Evolutionary conservation across 2,329 filamentous ascomycete genomes (phyloP).

Genomic region (Rachicladosporium sp.): DNA sequence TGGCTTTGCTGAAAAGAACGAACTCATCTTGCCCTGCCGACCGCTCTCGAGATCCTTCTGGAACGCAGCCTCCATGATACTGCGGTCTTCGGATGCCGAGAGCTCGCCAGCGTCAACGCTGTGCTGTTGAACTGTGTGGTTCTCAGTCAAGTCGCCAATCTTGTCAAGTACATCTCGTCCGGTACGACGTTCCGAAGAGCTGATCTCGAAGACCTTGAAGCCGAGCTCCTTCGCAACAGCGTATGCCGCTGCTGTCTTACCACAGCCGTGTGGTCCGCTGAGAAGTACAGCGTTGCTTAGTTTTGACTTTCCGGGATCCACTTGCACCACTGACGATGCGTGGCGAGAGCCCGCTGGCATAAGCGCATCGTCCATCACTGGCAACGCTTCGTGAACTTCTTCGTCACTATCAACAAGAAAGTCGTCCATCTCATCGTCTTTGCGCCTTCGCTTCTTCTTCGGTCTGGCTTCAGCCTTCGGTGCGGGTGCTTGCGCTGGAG

Average conservation of each 20-base stretch:
- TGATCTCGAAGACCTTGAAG: conserved; percentile 93
- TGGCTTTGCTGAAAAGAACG: conserved; percentile 58
- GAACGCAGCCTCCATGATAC: conserved; percentile 32
- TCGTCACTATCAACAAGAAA: conserved; percentile 74
- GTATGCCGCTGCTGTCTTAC: conserved; percentile 86
- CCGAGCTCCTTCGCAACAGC: conserved; percentile 83
- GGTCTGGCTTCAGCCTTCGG: conserved; percentile 20
- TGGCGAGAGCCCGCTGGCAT: too few relatives aligned
- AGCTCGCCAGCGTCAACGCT: conserved; percentile 12
- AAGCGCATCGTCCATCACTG: too few relatives aligned
- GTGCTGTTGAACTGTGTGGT: conserved; percentile 66
- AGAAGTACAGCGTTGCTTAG: conserved; percentile 70
- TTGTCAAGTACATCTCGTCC: conserved; percentile 84
- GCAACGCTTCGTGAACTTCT: conserved; percentile 54
- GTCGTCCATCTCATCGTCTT: conserved; percentile 56
- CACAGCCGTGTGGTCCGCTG: conserved; percentile 79
- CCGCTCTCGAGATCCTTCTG: conserved; percentile 50
- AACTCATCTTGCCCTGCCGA: conserved; percentile 65
- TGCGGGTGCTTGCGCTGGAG: conserved; percentile 13
- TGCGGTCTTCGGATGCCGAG: conserved; percentile 24
- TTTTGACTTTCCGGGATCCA: conserved; percentile 19
- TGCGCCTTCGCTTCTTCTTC: conserved; percentile 52
- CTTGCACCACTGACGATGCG: conserved; percentile 26
- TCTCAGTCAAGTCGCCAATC: conserved; percentile 92
- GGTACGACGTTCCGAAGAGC: conserved; percentile 67